Base-by-base conservation (phyloP, 306 rosid genomes). In the Vigna hirtella region DNA sequence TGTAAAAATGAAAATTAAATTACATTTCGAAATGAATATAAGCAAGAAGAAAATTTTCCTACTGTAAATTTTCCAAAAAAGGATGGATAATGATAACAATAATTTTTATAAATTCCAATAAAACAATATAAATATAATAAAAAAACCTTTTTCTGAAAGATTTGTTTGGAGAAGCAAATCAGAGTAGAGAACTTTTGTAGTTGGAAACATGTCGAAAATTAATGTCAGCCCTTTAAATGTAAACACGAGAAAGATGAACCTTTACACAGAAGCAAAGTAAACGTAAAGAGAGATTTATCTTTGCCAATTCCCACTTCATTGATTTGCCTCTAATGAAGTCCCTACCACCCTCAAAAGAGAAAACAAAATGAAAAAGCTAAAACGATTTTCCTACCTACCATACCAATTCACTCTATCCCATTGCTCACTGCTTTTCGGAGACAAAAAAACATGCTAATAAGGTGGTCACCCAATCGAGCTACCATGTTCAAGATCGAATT, bases 371-470 rank as follows among this genome's bases (percentile, higher is more conserved):
- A 14, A 38, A 48, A 74, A 56, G 47, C 36, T 34, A 14, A 22
- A 69, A 51, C 74, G 74, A 50, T 69, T 17, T 56, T 32, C 73
- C 73, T 66, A 83, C 86, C 83, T 17, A 78, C 82, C 73, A 15
- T 73, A 70, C 77, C 82, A 72, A 64, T 77, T 58, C 62, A 78
- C 24, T 43, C 70, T 28, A 51, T 53, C 15, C 51, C 59, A 62
- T 2, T 26, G 28, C 85, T 40, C 61, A 81, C 49, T 61, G 1
- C 42, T 30, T 49, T 16, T 10, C 34, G 47, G 69, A 74, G 20
- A 73, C 16, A 1, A 4, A 32, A 64, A 15, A 36, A 59, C 24
- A 18, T 18, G 45, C 11, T 20, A 52, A 51, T 50, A 36, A 62
- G 57, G 40, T 70, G 65, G 51, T 51, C 70, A 67, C 36, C 10